These are phyloP conservation scores for Dendryphion nanum DNA, from an alignment of 2,329 filamentous ascomycete genomes.

Conservation along the genomic window DNA sequence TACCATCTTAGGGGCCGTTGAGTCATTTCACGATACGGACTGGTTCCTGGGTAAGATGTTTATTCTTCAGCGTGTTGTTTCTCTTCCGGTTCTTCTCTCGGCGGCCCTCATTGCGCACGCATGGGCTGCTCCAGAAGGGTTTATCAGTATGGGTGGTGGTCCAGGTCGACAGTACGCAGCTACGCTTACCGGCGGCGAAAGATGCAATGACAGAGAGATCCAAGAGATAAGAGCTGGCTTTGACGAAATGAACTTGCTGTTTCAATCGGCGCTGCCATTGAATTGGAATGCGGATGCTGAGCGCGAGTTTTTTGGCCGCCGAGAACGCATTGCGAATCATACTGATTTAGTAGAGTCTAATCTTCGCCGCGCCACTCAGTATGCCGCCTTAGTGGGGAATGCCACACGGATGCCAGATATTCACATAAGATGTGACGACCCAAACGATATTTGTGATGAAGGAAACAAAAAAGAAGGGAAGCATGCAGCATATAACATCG, in stretches of 20 bases:
- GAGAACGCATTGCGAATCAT: constrained; percentile 23
- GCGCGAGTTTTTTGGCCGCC: constrained; percentile 28
- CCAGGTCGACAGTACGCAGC: constrained; percentile 16
- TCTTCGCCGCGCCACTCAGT: constrained; percentile 27
- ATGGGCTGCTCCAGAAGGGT: constrained; percentile 19
- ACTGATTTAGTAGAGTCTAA: constrained; percentile 28
- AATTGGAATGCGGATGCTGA: constrained; percentile 21
- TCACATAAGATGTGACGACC: constrained; percentile 36
- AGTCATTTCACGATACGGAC: not conserved
- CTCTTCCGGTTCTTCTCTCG: constrained; percentile 21
- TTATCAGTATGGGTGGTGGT: constrained; percentile 22
- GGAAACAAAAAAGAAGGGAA: constrained; percentile 28
- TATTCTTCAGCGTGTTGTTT: constrained; percentile 16
- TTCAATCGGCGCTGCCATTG: constrained; percentile 22
- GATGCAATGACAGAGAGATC: constrained; percentile 24
- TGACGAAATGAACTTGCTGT: constrained; percentile 30
- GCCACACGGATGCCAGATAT: constrained; percentile 26
- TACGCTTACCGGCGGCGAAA: constrained; percentile 30
- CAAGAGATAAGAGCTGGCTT: constrained; percentile 29
- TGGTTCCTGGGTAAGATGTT: constrained; percentile 18
- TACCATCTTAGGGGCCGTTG: no score
- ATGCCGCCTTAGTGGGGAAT: constrained; percentile 22
- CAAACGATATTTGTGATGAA: constrained; percentile 22
- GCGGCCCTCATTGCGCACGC: constrained; percentile 18
- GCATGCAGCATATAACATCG: constrained; percentile 34